phyloP scores from a whole-genome alignment of 371 early-diverging fungal genomes.

The Syncephalis plumigaleata region DNA sequence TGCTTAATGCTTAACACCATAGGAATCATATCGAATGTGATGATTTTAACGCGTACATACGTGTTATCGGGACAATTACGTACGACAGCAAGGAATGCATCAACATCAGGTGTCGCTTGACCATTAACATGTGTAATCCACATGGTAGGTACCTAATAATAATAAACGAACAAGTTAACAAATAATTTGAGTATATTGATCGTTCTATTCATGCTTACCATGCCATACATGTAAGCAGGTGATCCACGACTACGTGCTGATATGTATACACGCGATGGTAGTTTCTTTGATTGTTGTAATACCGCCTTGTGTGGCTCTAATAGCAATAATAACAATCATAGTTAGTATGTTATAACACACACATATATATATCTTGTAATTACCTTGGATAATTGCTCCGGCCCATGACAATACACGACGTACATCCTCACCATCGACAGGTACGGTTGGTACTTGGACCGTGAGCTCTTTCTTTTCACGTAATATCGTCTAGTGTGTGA shows the following conservation, averaged over 20 bases:
- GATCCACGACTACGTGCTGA: conserved; percentile 52
- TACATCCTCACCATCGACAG: conserved; percentile 45
- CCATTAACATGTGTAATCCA: conserved; percentile 63
- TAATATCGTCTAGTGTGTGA: conserved; percentile 19
- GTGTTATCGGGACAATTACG: conserved; percentile 40
- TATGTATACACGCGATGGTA: conserved; percentile 59
- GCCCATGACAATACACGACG: conserved; percentile 58
- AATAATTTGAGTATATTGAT: background rate
- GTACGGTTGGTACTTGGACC: conserved; percentile 33
- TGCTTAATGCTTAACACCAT: conserved; percentile 62
- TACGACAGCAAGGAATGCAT: conserved; percentile 41
- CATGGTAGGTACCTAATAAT: conserved; percentile 40
- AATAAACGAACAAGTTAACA: conserved; percentile 1
- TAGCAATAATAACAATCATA: too few species aligned
- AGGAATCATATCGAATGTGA: conserved; percentile 67
- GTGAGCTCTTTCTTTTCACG: conserved; percentile 48
- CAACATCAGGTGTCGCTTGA: conserved; percentile 33
- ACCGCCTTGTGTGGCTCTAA: conserved; percentile 71
- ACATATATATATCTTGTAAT: too few species aligned
- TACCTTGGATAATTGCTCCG: conserved; percentile 40
- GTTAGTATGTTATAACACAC: background rate
- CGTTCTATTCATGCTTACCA: conserved; percentile 13
- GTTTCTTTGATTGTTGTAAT: conserved; percentile 48
- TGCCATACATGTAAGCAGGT: conserved; percentile 66
- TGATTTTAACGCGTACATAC: conserved; percentile 68